phyloP scores from a whole-genome alignment of 2,329 filamentous ascomycete species.

The Teratosphaeria epicoccoides region DNA sequence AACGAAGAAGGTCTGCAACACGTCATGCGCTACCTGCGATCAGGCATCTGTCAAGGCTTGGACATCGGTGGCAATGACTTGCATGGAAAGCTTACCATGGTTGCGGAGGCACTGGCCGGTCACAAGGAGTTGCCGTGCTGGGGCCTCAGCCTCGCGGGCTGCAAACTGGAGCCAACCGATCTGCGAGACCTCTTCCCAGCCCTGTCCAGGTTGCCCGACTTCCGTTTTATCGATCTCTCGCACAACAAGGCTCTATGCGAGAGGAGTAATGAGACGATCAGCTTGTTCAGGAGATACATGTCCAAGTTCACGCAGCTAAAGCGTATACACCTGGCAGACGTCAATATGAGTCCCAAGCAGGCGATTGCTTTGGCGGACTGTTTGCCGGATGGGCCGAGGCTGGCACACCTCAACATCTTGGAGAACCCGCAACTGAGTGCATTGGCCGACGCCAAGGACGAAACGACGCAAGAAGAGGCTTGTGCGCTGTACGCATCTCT shows the following conservation, averaged over 20 bases:
- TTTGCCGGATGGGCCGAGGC: constrained; percentile 65
- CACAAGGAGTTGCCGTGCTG: constrained; percentile 47
- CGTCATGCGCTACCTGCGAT: constrained; percentile 63
- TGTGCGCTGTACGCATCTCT: constrained; percentile 88
- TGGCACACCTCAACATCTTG: constrained; percentile 79
- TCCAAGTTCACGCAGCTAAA: constrained; percentile 69
- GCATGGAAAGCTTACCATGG: constrained; percentile 32
- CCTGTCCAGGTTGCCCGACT: constrained; percentile 56
- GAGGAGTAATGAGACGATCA: constrained; percentile 31
- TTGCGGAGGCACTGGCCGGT: constrained; percentile 42
- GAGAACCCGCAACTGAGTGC: constrained; percentile 65
- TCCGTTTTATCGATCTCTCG: constrained; percentile 84
- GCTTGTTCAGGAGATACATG: constrained; percentile 67
- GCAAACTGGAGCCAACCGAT: constrained; percentile 63
- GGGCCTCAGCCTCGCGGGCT: constrained; percentile 78
- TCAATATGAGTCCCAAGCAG: constrained; percentile 74
- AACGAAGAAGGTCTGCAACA: constrained; percentile 63
- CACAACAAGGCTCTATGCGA: constrained; percentile 67
- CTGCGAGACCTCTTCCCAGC: constrained; percentile 66
- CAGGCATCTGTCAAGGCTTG: constrained; percentile 71
- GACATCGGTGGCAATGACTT: constrained; percentile 81
- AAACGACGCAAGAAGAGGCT: constrained; percentile 79
- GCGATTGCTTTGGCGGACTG: constrained; percentile 86
- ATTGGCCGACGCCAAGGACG: constrained; percentile 64
- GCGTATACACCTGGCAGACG: constrained; percentile 76